These are phyloP conservation scores for Solanum habrochaites DNA, from an alignment of 257 asterid species.

Conservation along the genomic window DNA sequence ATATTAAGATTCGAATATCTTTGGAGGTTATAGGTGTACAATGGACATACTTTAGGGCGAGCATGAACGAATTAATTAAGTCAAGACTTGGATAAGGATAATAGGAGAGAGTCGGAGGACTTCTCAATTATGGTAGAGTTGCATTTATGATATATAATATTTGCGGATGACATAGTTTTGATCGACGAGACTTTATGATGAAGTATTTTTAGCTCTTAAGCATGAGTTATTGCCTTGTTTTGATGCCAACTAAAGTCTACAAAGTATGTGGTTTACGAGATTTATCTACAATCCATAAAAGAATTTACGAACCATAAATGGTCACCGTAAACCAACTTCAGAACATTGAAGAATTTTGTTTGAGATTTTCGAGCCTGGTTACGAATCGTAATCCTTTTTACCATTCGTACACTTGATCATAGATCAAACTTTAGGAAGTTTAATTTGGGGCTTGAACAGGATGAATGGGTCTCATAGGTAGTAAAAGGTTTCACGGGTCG, in stretches of 20 bases:
- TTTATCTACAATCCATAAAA: neutral
- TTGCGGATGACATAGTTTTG: neutral
- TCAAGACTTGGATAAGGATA: neutral
- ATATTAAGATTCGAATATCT: neutral
- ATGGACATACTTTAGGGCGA: neutral
- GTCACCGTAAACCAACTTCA: neutral
- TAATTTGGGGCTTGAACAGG: neutral
- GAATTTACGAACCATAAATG: neutral
- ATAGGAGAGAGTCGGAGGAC: neutral
- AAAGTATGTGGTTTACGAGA: neutral
- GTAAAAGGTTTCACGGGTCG: neutral
- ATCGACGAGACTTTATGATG: neutral
- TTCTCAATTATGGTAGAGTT: neutral
- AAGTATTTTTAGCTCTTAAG: neutral
- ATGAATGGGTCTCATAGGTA: neutral
- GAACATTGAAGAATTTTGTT: neutral
- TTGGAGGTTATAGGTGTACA: neutral
- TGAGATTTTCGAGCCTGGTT: neutral
- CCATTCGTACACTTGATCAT: neutral
- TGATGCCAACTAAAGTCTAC: neutral
- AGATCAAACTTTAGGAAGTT: neutral
- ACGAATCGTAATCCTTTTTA: neutral
- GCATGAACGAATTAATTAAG: neutral
- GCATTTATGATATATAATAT: neutral
- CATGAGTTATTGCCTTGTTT: neutral